phyloP scores from a whole-genome alignment of 441 rosid genomes.

The Euphorbia schlechtendalii region DNA sequence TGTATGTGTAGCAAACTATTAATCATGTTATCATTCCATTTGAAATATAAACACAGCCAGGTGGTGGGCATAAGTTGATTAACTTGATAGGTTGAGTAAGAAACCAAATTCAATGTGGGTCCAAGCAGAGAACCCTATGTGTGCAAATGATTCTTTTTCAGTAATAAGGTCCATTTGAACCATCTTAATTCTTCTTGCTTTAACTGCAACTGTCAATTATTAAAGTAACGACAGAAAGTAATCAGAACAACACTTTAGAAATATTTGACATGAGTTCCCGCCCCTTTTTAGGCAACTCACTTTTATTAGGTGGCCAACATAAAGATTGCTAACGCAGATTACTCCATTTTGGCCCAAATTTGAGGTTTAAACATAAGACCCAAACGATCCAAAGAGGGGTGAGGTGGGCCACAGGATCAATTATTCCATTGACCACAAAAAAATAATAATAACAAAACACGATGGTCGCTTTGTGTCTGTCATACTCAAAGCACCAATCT shows the following conservation, averaged over 20 bases:
- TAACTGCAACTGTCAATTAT: slow-evolving; percentile 23
- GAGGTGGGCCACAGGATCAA: slow-evolving; percentile 21
- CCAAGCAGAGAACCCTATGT: slow-evolving; percentile 6
- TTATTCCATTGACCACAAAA: slow-evolving; percentile 23
- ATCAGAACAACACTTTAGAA: slow-evolving; percentile 10
- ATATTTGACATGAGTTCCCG: slow-evolving; percentile 17
- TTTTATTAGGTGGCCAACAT: slow-evolving; percentile 20
- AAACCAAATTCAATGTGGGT: slow-evolving; percentile 2
- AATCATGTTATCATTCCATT: neutral
- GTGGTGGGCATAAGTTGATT: slow-evolving; percentile 18
- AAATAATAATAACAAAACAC: slow-evolving; percentile 16
- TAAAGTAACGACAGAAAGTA: slow-evolving; percentile 19
- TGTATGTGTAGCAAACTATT: neutral
- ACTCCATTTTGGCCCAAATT: slow-evolving; percentile 15
- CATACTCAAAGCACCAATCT: slow-evolving; percentile 13
- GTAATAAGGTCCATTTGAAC: slow-evolving; percentile 23
- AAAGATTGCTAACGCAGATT: slow-evolving; percentile 17
- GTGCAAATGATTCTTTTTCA: slow-evolving; percentile 12
- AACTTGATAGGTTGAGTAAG: slow-evolving; percentile 9
- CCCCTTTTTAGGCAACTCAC: slow-evolving; percentile 14
- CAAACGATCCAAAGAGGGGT: slow-evolving; percentile 3
- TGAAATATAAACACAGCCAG: neutral
- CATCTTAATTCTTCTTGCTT: slow-evolving; percentile 14
- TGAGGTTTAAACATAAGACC: slow-evolving; percentile 17
- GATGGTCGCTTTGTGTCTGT: slow-evolving; percentile 15